Conservation (phyloP, 108 stramenopile species). For the Phaeodactylum tricornutum region DNA sequence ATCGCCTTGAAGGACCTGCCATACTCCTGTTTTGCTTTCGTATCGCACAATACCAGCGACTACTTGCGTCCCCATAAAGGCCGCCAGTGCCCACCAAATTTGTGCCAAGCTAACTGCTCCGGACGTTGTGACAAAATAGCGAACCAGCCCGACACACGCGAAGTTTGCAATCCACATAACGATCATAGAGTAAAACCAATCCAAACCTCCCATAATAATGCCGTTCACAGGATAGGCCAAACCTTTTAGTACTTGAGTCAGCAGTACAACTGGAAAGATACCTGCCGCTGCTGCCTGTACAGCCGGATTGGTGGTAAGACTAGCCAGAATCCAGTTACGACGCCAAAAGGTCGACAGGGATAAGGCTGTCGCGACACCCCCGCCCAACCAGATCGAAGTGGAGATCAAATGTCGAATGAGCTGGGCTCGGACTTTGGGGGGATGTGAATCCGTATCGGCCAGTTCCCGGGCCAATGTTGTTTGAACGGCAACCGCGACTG, state of each 20-base stretch:
- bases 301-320: conserved; percentile 68
- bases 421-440: conserved; percentile 17
- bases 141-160: conserved; percentile 62
- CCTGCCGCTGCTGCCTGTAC: conserved; percentile 55
- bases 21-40: conserved; percentile 64
- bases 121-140: conserved; percentile 19
- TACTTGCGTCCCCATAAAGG: conserved; percentile 79
- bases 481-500: conserved; percentile 56
- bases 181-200: conserved; percentile 82
- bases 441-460: conserved; percentile 30
- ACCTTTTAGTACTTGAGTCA: conserved; percentile 77
- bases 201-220: conserved; percentile 88
- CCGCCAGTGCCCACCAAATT: conserved; percentile 85
- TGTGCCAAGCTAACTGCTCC: conserved; percentile 32
- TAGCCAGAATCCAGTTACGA: conserved; percentile 48
- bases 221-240: conserved; percentile 92
- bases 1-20: conserved; percentile 21
- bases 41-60: conserved; percentile 53
- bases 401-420: conserved; percentile 70
- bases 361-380: conserved; percentile 42
- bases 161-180: conserved; percentile 89
- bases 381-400: conserved; percentile 61
- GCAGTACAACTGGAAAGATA: conserved; percentile 77
- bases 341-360: conserved; percentile 70
- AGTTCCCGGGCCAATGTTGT: conserved; percentile 45